Conservation (phyloP, 352 stramenopile species). For the Pythium oligandrum region DNA sequence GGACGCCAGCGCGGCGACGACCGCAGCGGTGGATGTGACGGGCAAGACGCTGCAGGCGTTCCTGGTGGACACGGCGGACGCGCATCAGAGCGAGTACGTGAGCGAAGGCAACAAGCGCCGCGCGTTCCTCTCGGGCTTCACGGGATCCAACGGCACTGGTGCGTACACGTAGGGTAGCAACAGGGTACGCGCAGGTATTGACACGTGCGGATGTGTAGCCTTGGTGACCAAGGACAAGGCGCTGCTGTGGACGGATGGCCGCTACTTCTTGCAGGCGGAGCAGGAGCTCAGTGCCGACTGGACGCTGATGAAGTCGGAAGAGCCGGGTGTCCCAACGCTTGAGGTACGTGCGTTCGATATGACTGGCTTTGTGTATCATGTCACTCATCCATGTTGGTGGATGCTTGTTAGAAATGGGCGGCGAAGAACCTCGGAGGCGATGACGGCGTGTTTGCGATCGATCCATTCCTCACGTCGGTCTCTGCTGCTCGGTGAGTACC, state of each 20-base stretch:
- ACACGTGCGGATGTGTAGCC: constrained; percentile 20
- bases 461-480: constrained; percentile 93
- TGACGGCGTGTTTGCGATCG: constrained; percentile 88
- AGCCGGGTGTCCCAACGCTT: constrained; percentile 90
- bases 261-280: constrained; percentile 97
- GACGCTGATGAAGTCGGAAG: constrained; percentile 95
- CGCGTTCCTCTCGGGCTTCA: constrained; percentile 96
- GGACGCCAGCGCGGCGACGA: constrained; percentile 10
- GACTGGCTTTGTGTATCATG: not conserved
- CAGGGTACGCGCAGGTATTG: not conserved
- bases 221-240: constrained; percentile 82
- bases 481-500: constrained; percentile 53
- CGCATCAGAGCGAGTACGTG: constrained; percentile 98
- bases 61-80: constrained; percentile 95
- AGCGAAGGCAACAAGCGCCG: constrained; percentile 93
- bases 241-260: constrained; percentile 97
- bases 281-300: constrained; percentile 91
- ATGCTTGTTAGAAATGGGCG: constrained; percentile 50
- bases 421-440: constrained; percentile 54
- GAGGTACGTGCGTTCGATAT: constrained; percentile 59
- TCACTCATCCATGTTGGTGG: not conserved
- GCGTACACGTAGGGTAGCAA: constrained; percentile 3
- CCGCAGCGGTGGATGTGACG: constrained; percentile 21
- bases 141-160: constrained; percentile 95
- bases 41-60: constrained; percentile 82